phyloP scores from a whole-genome alignment of 2,329 filamentous ascomycete genomes.

The Fusarium avenaceum region DNA sequence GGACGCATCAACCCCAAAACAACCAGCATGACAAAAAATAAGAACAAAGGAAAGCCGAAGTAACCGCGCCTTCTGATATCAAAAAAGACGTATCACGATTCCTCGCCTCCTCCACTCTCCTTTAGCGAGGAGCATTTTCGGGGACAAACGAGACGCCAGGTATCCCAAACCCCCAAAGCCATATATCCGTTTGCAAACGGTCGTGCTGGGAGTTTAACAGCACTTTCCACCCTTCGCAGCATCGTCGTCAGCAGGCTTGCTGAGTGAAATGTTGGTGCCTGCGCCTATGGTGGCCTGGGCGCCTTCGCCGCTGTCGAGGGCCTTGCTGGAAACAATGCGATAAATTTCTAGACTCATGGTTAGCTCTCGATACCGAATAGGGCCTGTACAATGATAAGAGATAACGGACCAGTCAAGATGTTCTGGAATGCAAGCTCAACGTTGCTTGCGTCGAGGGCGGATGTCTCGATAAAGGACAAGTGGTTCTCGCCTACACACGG shows the following conservation, averaged over 20 bases:
- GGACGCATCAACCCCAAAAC: slow-evolving; percentile 55
- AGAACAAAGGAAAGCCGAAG: slow-evolving; percentile 58
- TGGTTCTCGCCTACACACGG: slow-evolving; percentile 85
- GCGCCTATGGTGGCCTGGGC: slow-evolving; percentile 83
- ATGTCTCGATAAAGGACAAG: slow-evolving; percentile 99
- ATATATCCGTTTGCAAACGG: slow-evolving; percentile 45
- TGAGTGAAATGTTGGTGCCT: slow-evolving; percentile 87
- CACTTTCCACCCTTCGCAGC: slow-evolving; percentile 85
- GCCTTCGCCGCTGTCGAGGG: slow-evolving; percentile 88
- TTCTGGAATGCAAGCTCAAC: slow-evolving; percentile 99
- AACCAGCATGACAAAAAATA: slow-evolving; percentile 56
- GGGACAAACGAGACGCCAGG: slow-evolving; percentile 54
- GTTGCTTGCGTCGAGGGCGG: slow-evolving; percentile 97
- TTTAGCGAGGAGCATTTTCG: slow-evolving; percentile 53
- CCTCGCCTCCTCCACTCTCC: slow-evolving; percentile 54
- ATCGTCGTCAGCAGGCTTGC: slow-evolving; percentile 82
- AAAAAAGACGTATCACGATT: slow-evolving; percentile 56
- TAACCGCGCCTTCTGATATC: slow-evolving; percentile 59
- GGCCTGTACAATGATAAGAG: not conserved
- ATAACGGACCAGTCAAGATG: slow-evolving; percentile 88
- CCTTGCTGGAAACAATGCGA: slow-evolving; percentile 98
- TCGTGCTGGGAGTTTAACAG: slow-evolving; percentile 69
- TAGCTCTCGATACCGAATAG: slow-evolving; percentile 21
- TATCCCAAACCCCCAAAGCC: slow-evolving; percentile 52
- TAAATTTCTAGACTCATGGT: slow-evolving; percentile 83